phyloP scores from a whole-genome alignment of 768 basidiomycete genomes.

The Arthromyces matolae region DNA sequence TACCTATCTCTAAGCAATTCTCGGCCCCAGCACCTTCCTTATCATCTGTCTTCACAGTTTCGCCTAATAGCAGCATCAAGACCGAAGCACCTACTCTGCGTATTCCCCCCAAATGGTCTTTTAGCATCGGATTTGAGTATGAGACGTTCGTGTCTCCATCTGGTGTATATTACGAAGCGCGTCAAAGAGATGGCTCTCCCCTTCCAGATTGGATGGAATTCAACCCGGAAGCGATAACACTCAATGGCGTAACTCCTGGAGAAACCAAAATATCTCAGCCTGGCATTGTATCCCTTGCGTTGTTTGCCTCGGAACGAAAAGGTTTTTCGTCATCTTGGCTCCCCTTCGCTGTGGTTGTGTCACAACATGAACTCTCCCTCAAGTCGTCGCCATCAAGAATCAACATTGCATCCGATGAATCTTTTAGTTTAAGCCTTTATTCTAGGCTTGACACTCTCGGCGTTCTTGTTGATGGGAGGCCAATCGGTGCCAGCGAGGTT shows the following conservation, averaged over 20 bases:
- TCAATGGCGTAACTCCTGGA: conserved; percentile 73
- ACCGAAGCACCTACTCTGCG: conserved; percentile 55
- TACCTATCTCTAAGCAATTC: conserved; percentile 60
- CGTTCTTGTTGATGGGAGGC: conserved; percentile 57
- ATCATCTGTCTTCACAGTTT: conserved; percentile 71
- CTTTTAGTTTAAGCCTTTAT: conserved; percentile 49
- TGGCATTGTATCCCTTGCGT: conserved; percentile 43
- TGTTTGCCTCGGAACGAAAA: conserved; percentile 69
- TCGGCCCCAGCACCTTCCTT: conserved; percentile 54
- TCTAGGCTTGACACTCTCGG: conserved; percentile 60
- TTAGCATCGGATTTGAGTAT: conserved; percentile 79
- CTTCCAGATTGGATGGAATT: conserved; percentile 78
- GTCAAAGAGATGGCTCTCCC: conserved; percentile 60
- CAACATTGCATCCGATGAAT: conserved; percentile 61
- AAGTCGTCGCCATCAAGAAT: conserved; percentile 53
- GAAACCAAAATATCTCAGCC: conserved; percentile 36
- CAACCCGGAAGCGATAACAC: conserved; percentile 61
- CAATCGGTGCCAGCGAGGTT: conserved; percentile 59
- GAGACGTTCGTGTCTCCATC: conserved; percentile 52
- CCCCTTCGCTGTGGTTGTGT: conserved; percentile 64
- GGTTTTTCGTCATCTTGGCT: conserved; percentile 63
- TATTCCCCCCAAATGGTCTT: conserved; percentile 82
- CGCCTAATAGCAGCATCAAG: conserved; percentile 54
- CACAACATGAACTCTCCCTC: conserved; percentile 63
- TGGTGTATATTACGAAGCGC: conserved; percentile 59